Evolutionary conservation across 2,329 filamentous ascomycete species (phyloP), one percentile per base, ranked within the genome.

Genomic region (Colletotrichum neosansevieriae): DNA sequence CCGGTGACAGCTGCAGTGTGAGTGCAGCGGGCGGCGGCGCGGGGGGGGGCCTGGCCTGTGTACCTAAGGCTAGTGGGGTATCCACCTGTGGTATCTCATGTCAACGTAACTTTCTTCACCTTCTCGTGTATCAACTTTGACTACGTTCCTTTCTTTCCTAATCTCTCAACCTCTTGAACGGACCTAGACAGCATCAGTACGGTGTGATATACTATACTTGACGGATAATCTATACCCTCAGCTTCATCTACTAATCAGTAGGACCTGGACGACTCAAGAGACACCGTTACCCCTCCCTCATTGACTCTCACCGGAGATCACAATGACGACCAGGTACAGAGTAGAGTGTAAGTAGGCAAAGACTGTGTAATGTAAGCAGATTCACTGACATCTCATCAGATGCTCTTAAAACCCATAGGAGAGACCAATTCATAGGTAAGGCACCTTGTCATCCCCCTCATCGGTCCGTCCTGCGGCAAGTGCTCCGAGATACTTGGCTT

Each of bases 401-500:
- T 82, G 85, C 87, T 53, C 83, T 88, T 75, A 89, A 97, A 87
- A 95, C 94, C 59, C 94, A 98, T 82, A 89, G 94, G 63, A 86
- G 94, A 77, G 94, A 98, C 78, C 94, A 98, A 79, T 89, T 98
- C 75, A 94, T 94, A 80, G 86, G 92, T 91, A 83, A 67, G 79
- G 19, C 44, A n/a, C 56, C 21, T 29, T 29, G 19, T 34, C 17
- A 24, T 15, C n/a, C 29, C 42, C 51, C 36, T 13, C 40, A 4
- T 34, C 17, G 38, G 34, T 44, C 17, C 11, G 34, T 24, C 15
- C 21, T 44, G 24, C 21, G 38, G 34, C 45, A 42, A 51, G 44
- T 44, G 24, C 38, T 21, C 3, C n/a, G n/a, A 42, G 13, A 17
- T 7, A 29, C 36, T 34, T 11, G 34, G 34, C 36, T 49, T 60